Evolutionary conservation across 2,329 filamentous ascomycete genomes (phyloP), one percentile per base, ranked within the genome.

Genomic region (Ophiosphaerella narmari): DNA sequence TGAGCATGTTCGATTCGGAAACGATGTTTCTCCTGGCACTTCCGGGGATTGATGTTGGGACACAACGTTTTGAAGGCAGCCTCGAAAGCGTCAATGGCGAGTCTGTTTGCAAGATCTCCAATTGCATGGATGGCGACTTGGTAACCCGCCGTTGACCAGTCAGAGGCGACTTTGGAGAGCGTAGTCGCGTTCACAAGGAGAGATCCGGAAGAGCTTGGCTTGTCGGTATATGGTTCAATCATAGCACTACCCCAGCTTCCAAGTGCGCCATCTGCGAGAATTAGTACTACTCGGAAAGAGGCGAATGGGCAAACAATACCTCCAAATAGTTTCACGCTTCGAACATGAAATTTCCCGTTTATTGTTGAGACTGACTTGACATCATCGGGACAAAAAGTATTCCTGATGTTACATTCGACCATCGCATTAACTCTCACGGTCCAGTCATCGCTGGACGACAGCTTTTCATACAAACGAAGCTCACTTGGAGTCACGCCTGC

Each of bases 81-180:
- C 39, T 83, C 78, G 43, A 89, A 80, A 7, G 86, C 85, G 57
- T 87, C 81, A 38, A 89, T 73, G 48, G 85, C 84, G 29, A 83
- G 76, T 23, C 86, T 80, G 65, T 88, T 88, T 13, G 87, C 87
- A 4, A 83, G 76, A 67, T 90, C 87, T 7, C 87, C 87, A 50
- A 89, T 89, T 40, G 86, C 86, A 67, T 89, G 87, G 52, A 89
- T 86, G 63, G 87, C 87, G 48, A 89, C 85, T 65, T 89, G 86
- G 60, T 80, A 89, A 11, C 83, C 84, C 32, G 77, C 78, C 2
- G 71, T 71, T 13, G 85, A 80, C 86, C 86, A 90, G 24, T 80
- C 69, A 9, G 71, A 73, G 2, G 85, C 77, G 8, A 87, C 73
- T 5, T 74, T 66, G 0, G 77, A 78, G 44, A 89, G 75, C 3